Conservation (phyloP, 2,329 filamentous ascomycete genomes). For the Pezicula neosporulosa region DNA sequence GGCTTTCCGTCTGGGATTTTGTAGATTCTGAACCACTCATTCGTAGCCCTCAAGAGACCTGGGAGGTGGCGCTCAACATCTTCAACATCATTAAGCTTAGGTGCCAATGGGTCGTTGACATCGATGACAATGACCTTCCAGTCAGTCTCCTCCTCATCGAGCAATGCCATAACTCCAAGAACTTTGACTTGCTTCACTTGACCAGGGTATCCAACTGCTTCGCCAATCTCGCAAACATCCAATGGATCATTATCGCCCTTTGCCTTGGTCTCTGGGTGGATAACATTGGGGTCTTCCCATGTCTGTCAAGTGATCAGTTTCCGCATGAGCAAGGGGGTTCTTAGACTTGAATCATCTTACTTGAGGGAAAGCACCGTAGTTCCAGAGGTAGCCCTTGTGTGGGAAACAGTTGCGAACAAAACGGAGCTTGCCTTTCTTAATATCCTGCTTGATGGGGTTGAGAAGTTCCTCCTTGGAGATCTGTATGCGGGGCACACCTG, state of each 20-base stretch:
- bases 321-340: background rate
- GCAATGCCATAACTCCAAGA: conserved; percentile 96
- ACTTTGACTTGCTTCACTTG: conserved; percentile 99
- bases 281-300: conserved; percentile 95
- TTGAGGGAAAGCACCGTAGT: conserved; percentile 99
- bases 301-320: conserved; percentile 54
- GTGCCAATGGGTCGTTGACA: conserved; percentile 91
- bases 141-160: conserved; percentile 99
- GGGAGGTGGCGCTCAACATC: conserved; percentile 98
- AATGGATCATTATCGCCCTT: conserved; percentile 99
- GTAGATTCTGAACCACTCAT: conserved; percentile 99
- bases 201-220: conserved; percentile 92
- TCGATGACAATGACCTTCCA: conserved; percentile 99
- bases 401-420: conserved; percentile 99
- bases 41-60: conserved; percentile 93
- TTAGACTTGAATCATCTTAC: conserved; percentile 44
- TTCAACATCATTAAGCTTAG: conserved; percentile 97
- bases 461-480: conserved; percentile 98
- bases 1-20: conserved; percentile 99
- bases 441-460: conserved; percentile 99
- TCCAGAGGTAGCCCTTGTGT: conserved; percentile 99
- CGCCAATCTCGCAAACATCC: conserved; percentile 98
- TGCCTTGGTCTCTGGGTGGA: conserved; percentile 98
- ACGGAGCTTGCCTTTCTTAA: conserved; percentile 99
- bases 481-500: conserved; percentile 40